A percentile compares a stretch with the other conserved stretches of the same genome.
phyloP scores from a whole-genome alignment of 192 early-diverging fungal species.

The Chytriomyces confervae region DNA sequence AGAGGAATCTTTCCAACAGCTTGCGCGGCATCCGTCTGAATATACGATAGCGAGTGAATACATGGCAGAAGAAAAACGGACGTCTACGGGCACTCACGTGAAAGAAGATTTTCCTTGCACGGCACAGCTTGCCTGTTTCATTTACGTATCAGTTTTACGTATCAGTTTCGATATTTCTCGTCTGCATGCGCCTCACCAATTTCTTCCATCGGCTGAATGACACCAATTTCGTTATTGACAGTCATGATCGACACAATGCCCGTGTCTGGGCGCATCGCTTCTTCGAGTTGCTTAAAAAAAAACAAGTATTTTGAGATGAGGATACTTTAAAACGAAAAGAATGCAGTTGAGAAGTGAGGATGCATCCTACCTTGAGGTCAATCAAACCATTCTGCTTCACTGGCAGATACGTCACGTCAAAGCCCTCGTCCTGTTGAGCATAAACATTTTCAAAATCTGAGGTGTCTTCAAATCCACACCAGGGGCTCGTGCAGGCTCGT shows the following conservation, averaged over 20 bases:
- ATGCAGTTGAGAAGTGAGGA: not conserved
- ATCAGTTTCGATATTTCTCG: too few relatives aligned
- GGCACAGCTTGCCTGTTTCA: slow-evolving; percentile 69
- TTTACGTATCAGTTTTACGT: too few relatives aligned
- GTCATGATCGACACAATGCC: slow-evolving; percentile 93
- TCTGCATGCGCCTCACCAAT: slow-evolving; percentile 60
- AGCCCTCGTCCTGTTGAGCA: slow-evolving; percentile 74
- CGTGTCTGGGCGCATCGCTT: slow-evolving; percentile 89
- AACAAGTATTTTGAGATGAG: slow-evolving; percentile 5
- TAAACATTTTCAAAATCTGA: slow-evolving; percentile 1
- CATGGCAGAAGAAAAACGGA: not conserved
- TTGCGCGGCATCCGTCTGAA: slow-evolving; percentile 92
- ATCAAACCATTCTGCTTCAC: slow-evolving; percentile 85
- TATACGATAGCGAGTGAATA: slow-evolving; percentile 15
- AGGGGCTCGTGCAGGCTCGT: not conserved
- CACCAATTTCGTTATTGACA: slow-evolving; percentile 99
- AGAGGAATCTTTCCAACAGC: slow-evolving; percentile 95
- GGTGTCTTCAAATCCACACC: not conserved
- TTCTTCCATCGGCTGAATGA: slow-evolving; percentile 88
- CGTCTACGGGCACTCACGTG: slow-evolving; percentile 51
- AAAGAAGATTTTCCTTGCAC: slow-evolving; percentile 89
- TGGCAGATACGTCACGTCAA: slow-evolving; percentile 94
- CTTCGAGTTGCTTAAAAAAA: slow-evolving; percentile 61
- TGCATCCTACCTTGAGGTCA: slow-evolving; percentile 65
- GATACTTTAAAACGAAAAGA: not conserved